Evolutionary conservation across 768 basidiomycete genomes (phyloP), one percentile per base, ranked within the genome.

Genomic region (Mycena leptocephala): DNA sequence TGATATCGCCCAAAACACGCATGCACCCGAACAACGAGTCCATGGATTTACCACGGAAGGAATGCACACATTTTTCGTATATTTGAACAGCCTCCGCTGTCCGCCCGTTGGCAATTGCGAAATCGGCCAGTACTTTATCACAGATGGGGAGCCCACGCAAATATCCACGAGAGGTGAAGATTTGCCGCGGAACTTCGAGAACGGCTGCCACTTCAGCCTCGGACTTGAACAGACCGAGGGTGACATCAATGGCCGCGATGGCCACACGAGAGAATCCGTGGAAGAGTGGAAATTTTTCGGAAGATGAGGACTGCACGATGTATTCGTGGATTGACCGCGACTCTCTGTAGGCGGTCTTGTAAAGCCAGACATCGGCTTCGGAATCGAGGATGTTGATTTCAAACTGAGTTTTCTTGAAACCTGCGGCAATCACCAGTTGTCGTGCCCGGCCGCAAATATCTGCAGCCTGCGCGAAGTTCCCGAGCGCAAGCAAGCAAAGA

Each of bases 91-190:
- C 70, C 22, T 53, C 70, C 26, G 5, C 3, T 8, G 18, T 46
- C 28, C 33, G 58, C 11, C 70, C 59, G 2, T 61, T 16, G n/a
- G n/a, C n/a, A 13, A 62, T 10, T 0, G 24, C 24, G 22, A 70
- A 70, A 28, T 70, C 70, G 22, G 71, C 71, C 22, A 65, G 3
- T 28, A 65, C 48, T 13, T n/a, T 41, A 20, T 72, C 71, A 24
- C 71, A 72, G 4, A 39, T 55, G 5, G 71, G 71, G 10, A 65
- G 20, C 3, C 71, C 71, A 20, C 62, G 63, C 4, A 33, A 10
- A 48, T 72, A 72, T 16, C 63, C 30, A 10, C 5, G 16, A 11
- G 62, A 28, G 26, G 53, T 26, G 41, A 72, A 72, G 4, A 72
- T 56, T 39, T 56, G 70, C 7, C 53, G 62, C 11, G 71, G 53